phyloP scores from a whole-genome alignment of 2,329 filamentous ascomycete genomes.

The Metarhizium sp. region DNA sequence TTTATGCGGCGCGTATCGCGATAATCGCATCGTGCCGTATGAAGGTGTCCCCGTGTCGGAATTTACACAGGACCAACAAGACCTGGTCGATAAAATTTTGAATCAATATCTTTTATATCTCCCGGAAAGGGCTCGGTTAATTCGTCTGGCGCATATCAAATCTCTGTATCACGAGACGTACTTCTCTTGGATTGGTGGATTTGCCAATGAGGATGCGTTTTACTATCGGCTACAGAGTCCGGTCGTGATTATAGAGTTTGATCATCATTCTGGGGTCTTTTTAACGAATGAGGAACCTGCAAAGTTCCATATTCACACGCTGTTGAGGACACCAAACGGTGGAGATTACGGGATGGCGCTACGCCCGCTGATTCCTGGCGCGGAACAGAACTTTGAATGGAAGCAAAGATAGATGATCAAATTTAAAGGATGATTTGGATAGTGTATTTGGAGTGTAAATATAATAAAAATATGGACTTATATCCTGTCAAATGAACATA shows the following conservation, averaged over 20 bases:
- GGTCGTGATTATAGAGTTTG: conserved; percentile 66
- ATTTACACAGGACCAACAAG: conserved; percentile 38
- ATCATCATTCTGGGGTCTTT: conserved; percentile 73
- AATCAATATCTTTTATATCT: background rate
- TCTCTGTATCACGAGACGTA: conserved; percentile 60
- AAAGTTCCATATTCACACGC: conserved; percentile 72
- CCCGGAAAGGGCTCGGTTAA: background rate
- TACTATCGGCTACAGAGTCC: conserved; percentile 73
- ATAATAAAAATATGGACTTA: too few relatives aligned
- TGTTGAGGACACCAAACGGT: conserved; percentile 61
- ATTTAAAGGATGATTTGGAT: too few relatives aligned
- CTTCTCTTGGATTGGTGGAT: conserved; percentile 71
- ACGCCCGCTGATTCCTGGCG: conserved; percentile 24
- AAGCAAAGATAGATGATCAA: background rate
- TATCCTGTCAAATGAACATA: too few relatives aligned
- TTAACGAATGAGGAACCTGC: conserved; percentile 62
- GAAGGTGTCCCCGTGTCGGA: conserved; percentile 52
- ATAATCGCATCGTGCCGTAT: conserved; percentile 68
- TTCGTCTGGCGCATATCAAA: conserved; percentile 43
- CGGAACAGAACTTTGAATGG: conserved; percentile 17
- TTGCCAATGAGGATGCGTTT: conserved; percentile 57
- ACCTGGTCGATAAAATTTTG: conserved; percentile 16
- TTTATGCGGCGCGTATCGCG: conserved; percentile 66
- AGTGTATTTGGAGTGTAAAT: too few relatives aligned
- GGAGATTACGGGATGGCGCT: conserved; percentile 64